Conservation (phyloP, 2,329 filamentous ascomycete species). For the Biscogniauxia sp. region DNA sequence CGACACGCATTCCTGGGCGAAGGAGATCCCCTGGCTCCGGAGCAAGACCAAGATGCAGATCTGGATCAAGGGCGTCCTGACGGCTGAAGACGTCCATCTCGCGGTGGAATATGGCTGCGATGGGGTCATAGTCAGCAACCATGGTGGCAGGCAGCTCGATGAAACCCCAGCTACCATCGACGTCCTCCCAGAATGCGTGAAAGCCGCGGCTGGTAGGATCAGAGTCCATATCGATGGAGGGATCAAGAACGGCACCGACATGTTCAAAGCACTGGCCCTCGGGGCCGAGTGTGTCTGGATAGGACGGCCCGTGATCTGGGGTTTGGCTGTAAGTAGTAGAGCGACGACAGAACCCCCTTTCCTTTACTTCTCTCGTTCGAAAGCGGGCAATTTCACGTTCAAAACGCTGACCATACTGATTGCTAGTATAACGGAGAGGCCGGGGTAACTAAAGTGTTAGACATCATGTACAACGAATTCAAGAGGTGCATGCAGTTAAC, state of each 20-base stretch:
- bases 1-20: constrained; percentile 42
- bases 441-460: constrained; percentile 10
- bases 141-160: constrained; percentile 48
- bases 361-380: background rate
- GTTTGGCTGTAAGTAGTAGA: constrained; percentile 5
- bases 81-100: constrained; percentile 38
- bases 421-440: constrained; percentile 8
- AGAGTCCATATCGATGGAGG: constrained; percentile 48
- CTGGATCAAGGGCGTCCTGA: constrained; percentile 24
- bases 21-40: constrained; percentile 50
- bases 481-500: constrained; percentile 10
- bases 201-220: constrained; percentile 44
- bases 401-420: too few species aligned
- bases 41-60: constrained; percentile 48
- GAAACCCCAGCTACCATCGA: constrained; percentile 44
- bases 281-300: constrained; percentile 11
- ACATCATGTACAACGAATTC: constrained; percentile 16
- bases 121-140: constrained; percentile 43
- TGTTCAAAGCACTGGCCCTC: constrained; percentile 12
- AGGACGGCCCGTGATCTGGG: constrained; percentile 10
- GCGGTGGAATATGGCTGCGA: constrained; percentile 31
- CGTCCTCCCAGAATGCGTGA: constrained; percentile 42
- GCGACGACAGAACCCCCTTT: too few species aligned
- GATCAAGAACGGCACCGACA: constrained; percentile 17
- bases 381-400: too few species aligned